A percentile compares a stretch with the other conserved stretches of the same genome.
phyloP scores from a whole-genome alignment of 2,329 filamentous ascomycete genomes.

The Plenodomus biglobosus region DNA sequence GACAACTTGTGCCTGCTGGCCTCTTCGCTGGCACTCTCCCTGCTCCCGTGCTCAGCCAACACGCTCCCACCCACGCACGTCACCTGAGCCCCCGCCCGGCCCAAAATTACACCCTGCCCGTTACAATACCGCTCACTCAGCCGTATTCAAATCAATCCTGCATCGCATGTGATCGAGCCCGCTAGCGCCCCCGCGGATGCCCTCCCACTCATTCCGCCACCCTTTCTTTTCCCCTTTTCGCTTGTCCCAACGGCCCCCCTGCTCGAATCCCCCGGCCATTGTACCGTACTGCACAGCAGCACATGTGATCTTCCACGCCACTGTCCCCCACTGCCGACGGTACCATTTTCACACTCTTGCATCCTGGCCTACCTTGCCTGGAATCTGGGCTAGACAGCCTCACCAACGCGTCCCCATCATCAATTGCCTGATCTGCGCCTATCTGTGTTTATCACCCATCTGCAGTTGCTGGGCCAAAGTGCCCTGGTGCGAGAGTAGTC shows the following conservation, averaged over 20 bases:
- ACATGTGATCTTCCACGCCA: constrained; percentile 25
- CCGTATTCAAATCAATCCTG: constrained; percentile 16
- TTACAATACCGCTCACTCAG: constrained; percentile 34
- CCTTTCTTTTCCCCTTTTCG: constrained; percentile 21
- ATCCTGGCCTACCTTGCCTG: constrained; percentile 11
- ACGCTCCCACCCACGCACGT: constrained; percentile 16
- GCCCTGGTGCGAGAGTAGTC: too few species aligned
- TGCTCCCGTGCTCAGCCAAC: constrained; percentile 5
- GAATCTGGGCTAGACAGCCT: constrained; percentile 14
- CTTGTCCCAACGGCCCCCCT: constrained; percentile 18
- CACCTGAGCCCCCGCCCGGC: constrained; percentile 17
- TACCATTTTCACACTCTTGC: constrained; percentile 3
- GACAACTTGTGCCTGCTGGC: not conserved
- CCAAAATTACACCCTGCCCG: constrained; percentile 11
- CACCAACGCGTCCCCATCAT: constrained; percentile 7
- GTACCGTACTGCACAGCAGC: too few species aligned
- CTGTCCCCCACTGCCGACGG: constrained; percentile 17
- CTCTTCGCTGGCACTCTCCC: constrained; percentile 4
- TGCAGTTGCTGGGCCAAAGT: constrained; percentile 2
- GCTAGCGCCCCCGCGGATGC: constrained; percentile 15
- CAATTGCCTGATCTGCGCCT: not conserved
- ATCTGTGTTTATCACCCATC: not conserved
- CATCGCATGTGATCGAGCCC: constrained; percentile 18
- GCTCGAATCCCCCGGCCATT: constrained; percentile 15
- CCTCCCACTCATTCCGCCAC: constrained; percentile 15